These are phyloP conservation scores for Aspergillus novofumigatus DNA, from an alignment of 2,329 filamentous ascomycete species.

Conservation along the genomic window DNA sequence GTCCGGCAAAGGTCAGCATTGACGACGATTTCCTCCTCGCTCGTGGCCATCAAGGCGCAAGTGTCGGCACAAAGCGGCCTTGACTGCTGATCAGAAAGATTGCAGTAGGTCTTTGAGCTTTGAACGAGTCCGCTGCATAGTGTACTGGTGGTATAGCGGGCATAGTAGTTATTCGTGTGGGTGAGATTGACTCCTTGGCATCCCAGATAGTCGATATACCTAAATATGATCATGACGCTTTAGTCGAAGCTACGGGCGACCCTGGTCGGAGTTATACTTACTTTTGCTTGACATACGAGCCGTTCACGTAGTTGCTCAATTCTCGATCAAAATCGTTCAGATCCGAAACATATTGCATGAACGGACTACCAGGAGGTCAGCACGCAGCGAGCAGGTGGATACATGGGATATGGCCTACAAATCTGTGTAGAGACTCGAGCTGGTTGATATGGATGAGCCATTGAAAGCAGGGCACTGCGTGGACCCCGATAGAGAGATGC, in stretches of 20 bases:
- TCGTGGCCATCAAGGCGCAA: conserved; percentile 82
- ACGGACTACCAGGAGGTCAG: conserved; percentile 59
- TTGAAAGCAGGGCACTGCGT: conserved; percentile 68
- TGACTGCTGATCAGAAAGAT: conserved; percentile 59
- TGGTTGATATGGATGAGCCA: conserved; percentile 66
- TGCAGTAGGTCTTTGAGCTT: conserved; percentile 71
- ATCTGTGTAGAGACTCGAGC: conserved; percentile 52
- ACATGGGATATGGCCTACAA: conserved; percentile 54
- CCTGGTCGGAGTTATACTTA: conserved; percentile 43
- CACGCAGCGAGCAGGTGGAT: conserved; percentile 20
- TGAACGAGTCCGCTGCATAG: conserved; percentile 94
- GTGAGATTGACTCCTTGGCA: conserved; percentile 72
- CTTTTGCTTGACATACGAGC: conserved; percentile 73
- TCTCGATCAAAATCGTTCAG: conserved; percentile 70
- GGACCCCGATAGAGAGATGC: conserved; percentile 68
- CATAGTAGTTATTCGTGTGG: conserved; percentile 79
- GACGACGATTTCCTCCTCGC: conserved; percentile 78
- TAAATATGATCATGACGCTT: conserved; percentile 36
- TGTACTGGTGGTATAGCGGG: conserved; percentile 85
- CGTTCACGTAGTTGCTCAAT: conserved; percentile 67
- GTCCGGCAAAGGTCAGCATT: conserved; percentile 69
- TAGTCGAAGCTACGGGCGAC: neutral
- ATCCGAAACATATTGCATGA: conserved; percentile 76
- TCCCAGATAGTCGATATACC: conserved; percentile 77
- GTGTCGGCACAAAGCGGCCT: conserved; percentile 82